These are phyloP conservation scores for Paecilomyces variotii DNA, from an alignment of 2,329 filamentous ascomycete genomes.

Conservation along the genomic window DNA sequence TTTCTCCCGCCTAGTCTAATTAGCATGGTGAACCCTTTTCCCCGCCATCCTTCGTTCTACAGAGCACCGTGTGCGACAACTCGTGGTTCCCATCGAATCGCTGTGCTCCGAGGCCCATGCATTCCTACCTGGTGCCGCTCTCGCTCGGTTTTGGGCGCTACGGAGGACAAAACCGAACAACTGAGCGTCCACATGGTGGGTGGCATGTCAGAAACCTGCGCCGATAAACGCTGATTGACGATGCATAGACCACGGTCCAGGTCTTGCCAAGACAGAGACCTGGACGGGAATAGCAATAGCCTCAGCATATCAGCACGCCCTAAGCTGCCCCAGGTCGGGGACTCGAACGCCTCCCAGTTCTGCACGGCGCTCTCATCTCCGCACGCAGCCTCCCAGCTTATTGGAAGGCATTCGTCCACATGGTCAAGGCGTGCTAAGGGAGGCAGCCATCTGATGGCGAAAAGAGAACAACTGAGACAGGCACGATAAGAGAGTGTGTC, in stretches of 20 bases:
- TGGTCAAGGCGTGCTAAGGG: not conserved
- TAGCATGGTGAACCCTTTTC: not conserved
- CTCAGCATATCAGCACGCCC: not conserved
- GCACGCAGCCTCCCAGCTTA: not conserved
- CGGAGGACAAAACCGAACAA: not conserved
- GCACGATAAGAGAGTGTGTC: not conserved
- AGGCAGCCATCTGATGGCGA: not conserved
- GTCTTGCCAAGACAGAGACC: not conserved
- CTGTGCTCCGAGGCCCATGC: not conserved
- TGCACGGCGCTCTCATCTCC: not conserved
- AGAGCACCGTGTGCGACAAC: not conserved
- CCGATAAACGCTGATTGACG: not conserved
- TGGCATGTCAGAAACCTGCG: not conserved
- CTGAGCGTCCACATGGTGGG: not conserved
- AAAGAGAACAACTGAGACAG: not conserved
- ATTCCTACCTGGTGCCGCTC: not conserved
- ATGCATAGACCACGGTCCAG: not conserved
- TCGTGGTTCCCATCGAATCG: not conserved
- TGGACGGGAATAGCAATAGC: not conserved
- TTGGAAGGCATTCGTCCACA: not conserved
- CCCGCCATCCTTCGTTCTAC: not conserved
- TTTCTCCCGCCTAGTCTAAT: not conserved
- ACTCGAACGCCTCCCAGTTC: not conserved
- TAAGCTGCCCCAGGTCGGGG: not conserved
- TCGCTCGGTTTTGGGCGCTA: not conserved